Evolutionary conservation across 805 yeast genomes (phyloP).

Genomic region (Nakazawaea ishiwadae): DNA sequence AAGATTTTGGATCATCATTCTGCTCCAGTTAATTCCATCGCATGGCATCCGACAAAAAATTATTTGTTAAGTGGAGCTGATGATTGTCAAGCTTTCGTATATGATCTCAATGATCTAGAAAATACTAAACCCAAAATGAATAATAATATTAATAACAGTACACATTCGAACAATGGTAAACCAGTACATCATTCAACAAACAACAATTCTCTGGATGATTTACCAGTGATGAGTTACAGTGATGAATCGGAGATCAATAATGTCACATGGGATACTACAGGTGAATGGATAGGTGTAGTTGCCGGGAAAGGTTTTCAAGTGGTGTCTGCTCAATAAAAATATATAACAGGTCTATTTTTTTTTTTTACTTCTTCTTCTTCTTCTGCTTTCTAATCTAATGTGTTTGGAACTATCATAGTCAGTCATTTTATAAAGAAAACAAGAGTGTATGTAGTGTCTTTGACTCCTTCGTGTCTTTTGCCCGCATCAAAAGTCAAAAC

Average conservation of each 20-base stretch:
- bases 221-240: constrained; percentile 46
- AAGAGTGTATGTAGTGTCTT: too few relatives aligned
- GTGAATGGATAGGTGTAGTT: constrained; percentile 79
- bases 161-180: neutral
- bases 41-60: constrained; percentile 81
- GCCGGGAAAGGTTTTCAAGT: constrained; percentile 66
- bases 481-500: too few relatives aligned
- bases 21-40: constrained; percentile 64
- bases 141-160: neutral
- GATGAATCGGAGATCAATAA: constrained; percentile 73
- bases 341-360: too few relatives aligned
- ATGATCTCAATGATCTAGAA: constrained; percentile 47
- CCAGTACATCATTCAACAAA: too few relatives aligned
- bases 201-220: constrained; percentile 17
- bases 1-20: constrained; percentile 63
- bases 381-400: neutral
- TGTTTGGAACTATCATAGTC: too few relatives aligned
- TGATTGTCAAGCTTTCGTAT: constrained; percentile 67
- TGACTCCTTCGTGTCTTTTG: too few relatives aligned
- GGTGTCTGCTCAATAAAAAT: constrained; percentile 1
- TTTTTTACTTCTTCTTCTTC: neutral
- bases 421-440: too few relatives aligned
- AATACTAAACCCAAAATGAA: neutral
- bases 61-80: constrained; percentile 61
- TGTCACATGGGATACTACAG: constrained; percentile 66